Evolutionary conservation across 2,329 filamentous ascomycete genomes (phyloP).

Genomic region (Epichloe scottii): DNA sequence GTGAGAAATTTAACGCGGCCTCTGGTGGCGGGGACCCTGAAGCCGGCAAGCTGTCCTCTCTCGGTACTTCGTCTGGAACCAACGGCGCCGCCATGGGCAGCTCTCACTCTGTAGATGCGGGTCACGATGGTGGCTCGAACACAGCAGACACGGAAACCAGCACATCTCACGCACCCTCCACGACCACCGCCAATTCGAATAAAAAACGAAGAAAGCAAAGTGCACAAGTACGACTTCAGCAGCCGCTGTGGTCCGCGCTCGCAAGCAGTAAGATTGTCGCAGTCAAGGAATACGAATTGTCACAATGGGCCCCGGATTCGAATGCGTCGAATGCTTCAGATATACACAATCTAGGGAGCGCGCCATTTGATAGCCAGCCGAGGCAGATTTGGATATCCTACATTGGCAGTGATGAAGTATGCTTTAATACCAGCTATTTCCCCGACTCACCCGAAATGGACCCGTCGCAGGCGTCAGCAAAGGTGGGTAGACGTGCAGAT

Average conservation of each 20-base stretch:
- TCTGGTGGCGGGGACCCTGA: conserved; percentile 47
- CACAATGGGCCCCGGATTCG: conserved; percentile 60
- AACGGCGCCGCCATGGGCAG: conserved; percentile 9
- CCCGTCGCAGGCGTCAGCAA: conserved; percentile 13
- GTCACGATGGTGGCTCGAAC: conserved; percentile 29
- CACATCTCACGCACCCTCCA: conserved; percentile 13
- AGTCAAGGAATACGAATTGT: conserved; percentile 81
- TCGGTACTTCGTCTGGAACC: conserved; percentile 9
- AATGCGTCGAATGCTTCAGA: conserved; percentile 64
- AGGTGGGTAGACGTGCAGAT: conserved; percentile 19
- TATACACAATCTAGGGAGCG: conserved; percentile 64
- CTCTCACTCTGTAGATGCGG: neutral
- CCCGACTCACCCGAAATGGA: conserved; percentile 25
- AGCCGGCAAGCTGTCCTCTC: conserved; percentile 38
- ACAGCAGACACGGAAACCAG: conserved; percentile 39
- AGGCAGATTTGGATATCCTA: conserved; percentile 73
- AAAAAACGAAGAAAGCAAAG: conserved; percentile 88
- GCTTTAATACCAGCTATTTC: conserved; percentile 61
- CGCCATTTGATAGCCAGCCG: conserved; percentile 56
- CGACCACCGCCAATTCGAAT: conserved; percentile 31
- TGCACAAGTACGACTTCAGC: conserved; percentile 77
- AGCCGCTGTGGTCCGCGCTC: conserved; percentile 87
- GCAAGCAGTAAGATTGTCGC: conserved; percentile 95
- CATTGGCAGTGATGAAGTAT: conserved; percentile 65
- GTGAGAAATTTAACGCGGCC: conserved; percentile 42